Conservation (phyloP, 176 grass and related monocot genomes). For the Luzula sylvatica region DNA sequence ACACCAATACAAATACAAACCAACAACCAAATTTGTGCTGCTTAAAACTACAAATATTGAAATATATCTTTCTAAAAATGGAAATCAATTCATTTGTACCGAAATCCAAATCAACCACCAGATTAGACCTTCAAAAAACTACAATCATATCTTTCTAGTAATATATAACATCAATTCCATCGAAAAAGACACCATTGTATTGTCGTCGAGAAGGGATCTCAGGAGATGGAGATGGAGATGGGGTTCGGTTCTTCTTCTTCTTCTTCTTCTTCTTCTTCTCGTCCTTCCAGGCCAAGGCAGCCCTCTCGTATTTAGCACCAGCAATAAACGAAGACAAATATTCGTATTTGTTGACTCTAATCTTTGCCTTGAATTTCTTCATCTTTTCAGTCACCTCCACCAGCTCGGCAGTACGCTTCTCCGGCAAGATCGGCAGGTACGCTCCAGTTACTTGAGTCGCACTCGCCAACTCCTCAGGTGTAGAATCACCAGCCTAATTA, state of each 20-base stretch:
- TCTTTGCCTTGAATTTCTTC: conserved; percentile 77
- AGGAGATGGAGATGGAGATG: too few species aligned
- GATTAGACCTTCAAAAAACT: too few species aligned
- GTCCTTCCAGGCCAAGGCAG: conserved; percentile 58
- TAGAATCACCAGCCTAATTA: conserved; percentile 79
- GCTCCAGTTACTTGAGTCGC: conserved; percentile 70
- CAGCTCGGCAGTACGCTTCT: conserved; percentile 52
- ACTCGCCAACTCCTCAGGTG: conserved; percentile 68
- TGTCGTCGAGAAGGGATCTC: too few species aligned
- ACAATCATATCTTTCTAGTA: too few species aligned
- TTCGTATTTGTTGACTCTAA: conserved; percentile 72
- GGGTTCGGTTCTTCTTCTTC: too few species aligned
- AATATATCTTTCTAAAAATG: too few species aligned
- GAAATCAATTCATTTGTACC: too few species aligned
- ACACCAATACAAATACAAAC: conserved; percentile 4
- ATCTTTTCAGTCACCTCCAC: conserved; percentile 82
- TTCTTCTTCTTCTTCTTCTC: too few species aligned
- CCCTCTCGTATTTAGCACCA: conserved; percentile 50
- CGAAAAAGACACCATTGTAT: too few species aligned
- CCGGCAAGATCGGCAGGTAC: conserved; percentile 62
- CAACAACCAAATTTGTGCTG: neutral
- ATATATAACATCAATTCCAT: too few species aligned
- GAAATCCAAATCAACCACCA: too few species aligned
- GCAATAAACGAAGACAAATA: conserved; percentile 45
- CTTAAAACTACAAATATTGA: too few species aligned